Evolutionary conservation across 768 basidiomycete genomes (phyloP).

Genomic region (Amanita fuliginea): DNA sequence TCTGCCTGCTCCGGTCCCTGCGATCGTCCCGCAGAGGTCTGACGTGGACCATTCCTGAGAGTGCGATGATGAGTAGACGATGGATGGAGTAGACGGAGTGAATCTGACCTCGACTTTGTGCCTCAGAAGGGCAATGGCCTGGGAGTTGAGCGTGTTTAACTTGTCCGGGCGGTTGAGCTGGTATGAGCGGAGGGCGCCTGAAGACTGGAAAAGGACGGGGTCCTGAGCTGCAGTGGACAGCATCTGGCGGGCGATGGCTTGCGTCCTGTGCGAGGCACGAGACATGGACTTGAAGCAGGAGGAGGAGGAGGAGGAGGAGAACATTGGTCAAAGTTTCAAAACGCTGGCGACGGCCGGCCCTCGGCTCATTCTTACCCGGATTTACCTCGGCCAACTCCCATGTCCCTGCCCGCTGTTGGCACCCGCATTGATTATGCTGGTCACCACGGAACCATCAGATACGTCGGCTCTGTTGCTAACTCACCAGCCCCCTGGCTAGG

Average conservation of each 20-base stretch:
- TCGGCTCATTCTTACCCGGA: background rate
- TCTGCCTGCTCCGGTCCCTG: constrained; percentile 58
- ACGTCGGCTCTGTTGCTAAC: constrained; percentile 49
- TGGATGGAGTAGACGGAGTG: background rate
- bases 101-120: constrained; percentile 61
- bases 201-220: constrained; percentile 61
- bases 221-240: constrained; percentile 31
- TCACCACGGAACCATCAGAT: constrained; percentile 60
- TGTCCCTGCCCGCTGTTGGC: constrained; percentile 28
- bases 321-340: no score
- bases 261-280: constrained; percentile 28
- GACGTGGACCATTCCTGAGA: constrained; percentile 39
- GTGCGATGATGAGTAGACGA: background rate
- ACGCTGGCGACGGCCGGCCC: no score
- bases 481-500: constrained; percentile 79
- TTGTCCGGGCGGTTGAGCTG: constrained; percentile 72
- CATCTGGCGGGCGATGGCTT: constrained; percentile 38
- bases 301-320: constrained; percentile 9
- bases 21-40: constrained; percentile 58
- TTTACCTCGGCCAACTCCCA: constrained; percentile 6
- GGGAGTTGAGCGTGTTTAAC: constrained; percentile 71
- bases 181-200: constrained; percentile 52
- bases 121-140: constrained; percentile 64
- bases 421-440: constrained; percentile 44
- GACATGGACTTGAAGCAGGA: constrained; percentile 27